Evolutionary conservation across 352 stramenopile genomes (phyloP), one percentile per base, ranked within the genome.

Genomic region (Phytophthora constricta): DNA sequence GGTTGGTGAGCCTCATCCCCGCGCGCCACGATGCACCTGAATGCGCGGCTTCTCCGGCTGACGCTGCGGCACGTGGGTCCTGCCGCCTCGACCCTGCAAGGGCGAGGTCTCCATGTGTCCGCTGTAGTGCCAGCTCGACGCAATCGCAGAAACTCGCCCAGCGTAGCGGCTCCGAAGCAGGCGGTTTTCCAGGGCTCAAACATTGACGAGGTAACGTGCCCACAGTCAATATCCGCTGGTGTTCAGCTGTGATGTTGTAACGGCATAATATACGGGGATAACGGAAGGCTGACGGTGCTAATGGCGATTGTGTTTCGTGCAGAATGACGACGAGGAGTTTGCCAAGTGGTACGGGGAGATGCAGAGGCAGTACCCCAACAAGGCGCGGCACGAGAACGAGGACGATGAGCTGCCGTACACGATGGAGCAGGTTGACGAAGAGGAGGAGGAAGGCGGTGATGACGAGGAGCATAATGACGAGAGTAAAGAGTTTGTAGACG

Each of bases 401-500:
- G 63, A 72, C 3, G 67, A 79, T 8, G 52, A 70, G 53, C 54
- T 74, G 23, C 53, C 68, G 19, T 50, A 65, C 27, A 50, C 59
- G 33, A 77, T 82, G 68, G 61, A 80, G 42, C 34, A 75, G 34
- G 45, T 62, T 23, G 59, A 72, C 22, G 61, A 71, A 19, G 69
- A 84, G 2, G 74, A 75, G 47, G 65, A 79, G 2, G 62, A 80
- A 37, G 46, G 79, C 11, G 73, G 81, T 16, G 74, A 79, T 3
- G 76, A 68, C n/a, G 68, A 75, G 4, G 68, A 79, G 3, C 34
- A 72, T 1, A 82, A 94, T 41, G 62, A 85, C 27, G 84, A 92
- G 65, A 86, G 72, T 0, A 60, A 90, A 33, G 73, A 87, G 64
- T 91, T 95, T 48, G 51, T 94, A 33, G 77, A 87, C 33, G 84